Conservation (phyloP, 495 filamentous ascomycete genomes). For the Jackrogersella multiformis region DNA sequence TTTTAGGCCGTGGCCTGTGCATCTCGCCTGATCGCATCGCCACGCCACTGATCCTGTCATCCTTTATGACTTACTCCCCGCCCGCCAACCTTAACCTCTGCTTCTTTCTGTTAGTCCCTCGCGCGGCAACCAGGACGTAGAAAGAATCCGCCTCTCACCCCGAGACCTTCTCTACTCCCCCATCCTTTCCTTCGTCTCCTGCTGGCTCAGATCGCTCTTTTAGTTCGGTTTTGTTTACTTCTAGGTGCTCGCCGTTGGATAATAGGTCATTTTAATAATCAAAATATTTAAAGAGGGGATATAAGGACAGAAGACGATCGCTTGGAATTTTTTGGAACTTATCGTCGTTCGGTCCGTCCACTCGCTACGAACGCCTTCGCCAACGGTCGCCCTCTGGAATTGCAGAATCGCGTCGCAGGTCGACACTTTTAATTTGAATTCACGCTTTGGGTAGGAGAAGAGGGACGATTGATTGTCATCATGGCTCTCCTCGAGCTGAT, state of each 20-base stretch:
- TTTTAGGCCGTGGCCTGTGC: slow-evolving; percentile 25
- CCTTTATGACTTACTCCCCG: slow-evolving; percentile 57
- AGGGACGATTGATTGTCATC: slow-evolving; percentile 41
- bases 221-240: slow-evolving; percentile 51
- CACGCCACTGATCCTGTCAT: slow-evolving; percentile 36
- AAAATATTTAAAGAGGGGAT: slow-evolving; percentile 17
- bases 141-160: slow-evolving; percentile 43
- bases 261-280: slow-evolving; percentile 36
- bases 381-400: slow-evolving; percentile 29
- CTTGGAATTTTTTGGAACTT: slow-evolving; percentile 22
- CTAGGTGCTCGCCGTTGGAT: slow-evolving; percentile 30
- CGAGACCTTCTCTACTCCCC: slow-evolving; percentile 52
- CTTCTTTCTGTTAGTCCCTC: slow-evolving; percentile 45
- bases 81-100: slow-evolving; percentile 45
- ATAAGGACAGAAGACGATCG: slow-evolving; percentile 23
- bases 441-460: slow-evolving; percentile 37
- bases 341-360: slow-evolving; percentile 30
- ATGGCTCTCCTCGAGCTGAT: slow-evolving; percentile 55
- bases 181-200: slow-evolving; percentile 58
- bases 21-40: slow-evolving; percentile 40
- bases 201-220: slow-evolving; percentile 69
- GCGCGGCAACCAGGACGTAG: slow-evolving; percentile 47
- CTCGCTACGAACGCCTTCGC: slow-evolving; percentile 34
- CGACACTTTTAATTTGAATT: slow-evolving; percentile 55
- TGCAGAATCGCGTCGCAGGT: slow-evolving; percentile 58